Evolutionary conservation across 2,329 filamentous ascomycete genomes (phyloP).

Genomic region (Zymoseptoria pseudotritici): DNA sequence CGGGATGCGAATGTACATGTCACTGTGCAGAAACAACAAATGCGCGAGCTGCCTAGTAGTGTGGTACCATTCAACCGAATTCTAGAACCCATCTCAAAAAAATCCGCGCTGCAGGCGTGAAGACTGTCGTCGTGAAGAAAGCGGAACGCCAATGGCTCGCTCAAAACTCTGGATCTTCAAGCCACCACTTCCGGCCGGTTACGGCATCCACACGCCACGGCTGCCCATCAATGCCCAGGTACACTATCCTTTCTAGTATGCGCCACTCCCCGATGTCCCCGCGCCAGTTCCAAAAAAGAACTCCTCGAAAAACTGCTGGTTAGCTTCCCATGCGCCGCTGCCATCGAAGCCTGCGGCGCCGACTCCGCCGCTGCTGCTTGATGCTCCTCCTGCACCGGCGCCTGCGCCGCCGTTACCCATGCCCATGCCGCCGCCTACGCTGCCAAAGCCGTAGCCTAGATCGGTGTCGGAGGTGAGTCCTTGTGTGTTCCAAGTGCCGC

Average conservation of each 20-base stretch:
- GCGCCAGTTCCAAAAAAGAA: conserved; percentile 59
- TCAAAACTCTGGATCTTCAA: neutral
- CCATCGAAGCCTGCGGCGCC: conserved; percentile 18
- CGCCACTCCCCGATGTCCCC: conserved; percentile 5
- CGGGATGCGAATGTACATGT: neutral
- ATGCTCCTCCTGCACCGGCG: neutral
- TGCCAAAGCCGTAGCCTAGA: conserved; percentile 11
- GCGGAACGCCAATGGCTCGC: neutral
- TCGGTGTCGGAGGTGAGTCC: neutral
- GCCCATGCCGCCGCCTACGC: conserved; percentile 29
- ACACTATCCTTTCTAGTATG: neutral
- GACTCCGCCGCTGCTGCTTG: conserved; percentile 21
- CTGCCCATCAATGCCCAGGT: neutral
- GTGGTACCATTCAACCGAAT: neutral
- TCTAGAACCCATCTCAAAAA: neutral
- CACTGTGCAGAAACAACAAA: neutral
- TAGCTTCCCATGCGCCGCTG: conserved; percentile 48
- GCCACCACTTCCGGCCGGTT: neutral
- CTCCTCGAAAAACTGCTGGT: conserved; percentile 53
- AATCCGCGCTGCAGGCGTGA: neutral
- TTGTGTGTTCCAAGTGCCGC: conserved; percentile 2
- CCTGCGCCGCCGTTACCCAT: conserved; percentile 42
- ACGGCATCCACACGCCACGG: neutral
- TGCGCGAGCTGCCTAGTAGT: neutral
- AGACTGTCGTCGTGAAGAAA: neutral